These are phyloP conservation scores for Kuraishia floccosa DNA, from an alignment of 805 yeast species.

Conservation along the genomic window DNA sequence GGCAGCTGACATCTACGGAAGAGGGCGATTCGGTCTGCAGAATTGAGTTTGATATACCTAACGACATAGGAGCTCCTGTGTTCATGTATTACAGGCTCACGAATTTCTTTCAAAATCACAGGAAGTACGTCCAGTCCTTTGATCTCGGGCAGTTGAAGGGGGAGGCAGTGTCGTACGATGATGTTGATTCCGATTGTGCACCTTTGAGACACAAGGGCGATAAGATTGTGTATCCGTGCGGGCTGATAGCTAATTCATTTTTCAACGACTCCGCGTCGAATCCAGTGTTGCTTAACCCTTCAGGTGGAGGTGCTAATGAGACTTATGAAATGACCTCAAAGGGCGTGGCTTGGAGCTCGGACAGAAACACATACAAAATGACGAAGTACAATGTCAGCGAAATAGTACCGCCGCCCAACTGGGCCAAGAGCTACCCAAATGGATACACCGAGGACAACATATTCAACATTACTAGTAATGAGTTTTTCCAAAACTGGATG, in stretches of 20 bases:
- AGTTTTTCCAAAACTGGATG: conserved; percentile 95
- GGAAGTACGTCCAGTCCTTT: conserved; percentile 81
- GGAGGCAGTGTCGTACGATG: conserved; percentile 41
- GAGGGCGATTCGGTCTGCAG: conserved; percentile 40
- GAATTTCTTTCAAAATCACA: conserved; percentile 88
- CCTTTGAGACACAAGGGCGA: conserved; percentile 30
- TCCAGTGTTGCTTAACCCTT: conserved; percentile 31
- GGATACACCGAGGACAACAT: conserved; percentile 81
- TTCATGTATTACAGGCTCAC: conserved; percentile 79
- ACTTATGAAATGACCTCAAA: conserved; percentile 30
- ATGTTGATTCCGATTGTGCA: conserved; percentile 40
- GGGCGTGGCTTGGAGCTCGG: conserved; percentile 82
- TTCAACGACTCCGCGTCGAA: conserved; percentile 78
- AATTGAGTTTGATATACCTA: conserved; percentile 63
- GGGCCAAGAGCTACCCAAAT: conserved; percentile 70
- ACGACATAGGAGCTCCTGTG: conserved; percentile 56
- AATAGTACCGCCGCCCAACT: conserved; percentile 90
- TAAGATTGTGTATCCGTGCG: conserved; percentile 75
- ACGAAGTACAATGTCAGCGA: conserved; percentile 57
- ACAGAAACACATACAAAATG: conserved; percentile 58
- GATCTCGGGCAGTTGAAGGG: conserved; percentile 80
- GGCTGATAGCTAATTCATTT: conserved; percentile 83
- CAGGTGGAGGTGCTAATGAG: conserved; percentile 15
- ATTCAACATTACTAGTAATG: conserved; percentile 70
- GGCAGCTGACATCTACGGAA: conserved; percentile 37